These are phyloP conservation scores for Eucalyptus virginea DNA, from an alignment of 345 rosid species.

Conservation along the genomic window DNA sequence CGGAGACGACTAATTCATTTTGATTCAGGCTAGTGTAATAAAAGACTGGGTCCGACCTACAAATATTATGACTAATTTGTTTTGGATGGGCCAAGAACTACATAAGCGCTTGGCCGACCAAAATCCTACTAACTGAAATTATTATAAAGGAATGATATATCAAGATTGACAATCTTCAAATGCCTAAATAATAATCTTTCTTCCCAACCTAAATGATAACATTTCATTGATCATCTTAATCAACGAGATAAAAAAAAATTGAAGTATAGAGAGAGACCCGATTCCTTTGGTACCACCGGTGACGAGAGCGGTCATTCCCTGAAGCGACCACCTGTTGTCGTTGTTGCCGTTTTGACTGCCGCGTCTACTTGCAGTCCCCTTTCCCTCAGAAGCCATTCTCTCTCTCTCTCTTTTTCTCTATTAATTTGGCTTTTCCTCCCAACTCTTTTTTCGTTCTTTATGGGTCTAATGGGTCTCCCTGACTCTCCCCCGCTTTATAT, in stretches of 20 bases:
- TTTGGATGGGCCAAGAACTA: not conserved
- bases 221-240: not conserved
- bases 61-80: not conserved
- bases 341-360: not conserved
- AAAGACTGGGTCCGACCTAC: not conserved
- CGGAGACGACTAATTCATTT: not conserved
- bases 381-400: not conserved
- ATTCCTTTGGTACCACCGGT: slow-evolving; percentile 33
- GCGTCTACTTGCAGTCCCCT: not conserved
- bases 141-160: not conserved
- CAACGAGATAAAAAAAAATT: not conserved
- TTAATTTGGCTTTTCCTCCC: not conserved
- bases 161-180: not conserved
- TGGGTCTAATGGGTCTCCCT: not conserved
- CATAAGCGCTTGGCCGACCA: not conserved
- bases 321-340: not conserved
- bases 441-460: not conserved
- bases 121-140: not conserved
- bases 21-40: not conserved
- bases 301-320: slow-evolving; percentile 29
- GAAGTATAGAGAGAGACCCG: not conserved
- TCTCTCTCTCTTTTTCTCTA: not conserved
- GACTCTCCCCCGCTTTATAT: not conserved
- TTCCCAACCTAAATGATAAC: not conserved
- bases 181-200: not conserved